phyloP scores from a whole-genome alignment of 139 green algal genomes.

The Penium margaritaceum region DNA sequence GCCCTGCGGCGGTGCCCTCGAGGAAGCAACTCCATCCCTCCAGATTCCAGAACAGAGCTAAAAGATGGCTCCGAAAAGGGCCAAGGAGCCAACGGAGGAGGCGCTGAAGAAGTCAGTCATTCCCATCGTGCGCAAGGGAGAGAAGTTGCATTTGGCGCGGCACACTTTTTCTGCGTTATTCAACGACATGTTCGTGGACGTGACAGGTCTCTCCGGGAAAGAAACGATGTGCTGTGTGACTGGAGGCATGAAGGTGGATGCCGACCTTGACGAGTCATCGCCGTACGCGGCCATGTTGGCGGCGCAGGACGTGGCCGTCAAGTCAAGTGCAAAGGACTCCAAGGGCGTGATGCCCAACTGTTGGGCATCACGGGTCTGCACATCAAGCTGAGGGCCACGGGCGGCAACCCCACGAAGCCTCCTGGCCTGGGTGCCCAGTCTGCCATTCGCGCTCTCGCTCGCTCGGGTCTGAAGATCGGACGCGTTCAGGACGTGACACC shows the following conservation, averaged over 20 bases:
- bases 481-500: slow-evolving; percentile 99
- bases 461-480: slow-evolving; percentile 97
- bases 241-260: slow-evolving; percentile 99
- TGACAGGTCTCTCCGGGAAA: slow-evolving; percentile 97
- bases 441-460: slow-evolving; percentile 91
- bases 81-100: too few relatives aligned
- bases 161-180: slow-evolving; percentile 99
- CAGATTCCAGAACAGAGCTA: too few relatives aligned
- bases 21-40: too few relatives aligned
- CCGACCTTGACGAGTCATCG: slow-evolving; percentile 95
- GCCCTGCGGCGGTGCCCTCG: too few relatives aligned
- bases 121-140: slow-evolving; percentile 75
- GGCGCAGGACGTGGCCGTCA: slow-evolving; percentile 89
- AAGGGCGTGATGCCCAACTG: too few relatives aligned
- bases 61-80: too few relatives aligned
- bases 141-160: slow-evolving; percentile 95
- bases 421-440: slow-evolving; percentile 93
- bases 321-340: slow-evolving; percentile 95
- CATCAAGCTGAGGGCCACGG: slow-evolving; percentile 97
- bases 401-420: slow-evolving; percentile 98
- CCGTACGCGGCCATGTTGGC: slow-evolving; percentile 99
- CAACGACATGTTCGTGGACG: slow-evolving; percentile 99
- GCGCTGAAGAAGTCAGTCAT: too few relatives aligned
- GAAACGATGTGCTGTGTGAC: slow-evolving; percentile 94
- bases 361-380: slow-evolving; percentile 93